Base-by-base conservation (phyloP, 2,329 filamentous ascomycete genomes). In the Pseudogymnoascus sp. region DNA sequence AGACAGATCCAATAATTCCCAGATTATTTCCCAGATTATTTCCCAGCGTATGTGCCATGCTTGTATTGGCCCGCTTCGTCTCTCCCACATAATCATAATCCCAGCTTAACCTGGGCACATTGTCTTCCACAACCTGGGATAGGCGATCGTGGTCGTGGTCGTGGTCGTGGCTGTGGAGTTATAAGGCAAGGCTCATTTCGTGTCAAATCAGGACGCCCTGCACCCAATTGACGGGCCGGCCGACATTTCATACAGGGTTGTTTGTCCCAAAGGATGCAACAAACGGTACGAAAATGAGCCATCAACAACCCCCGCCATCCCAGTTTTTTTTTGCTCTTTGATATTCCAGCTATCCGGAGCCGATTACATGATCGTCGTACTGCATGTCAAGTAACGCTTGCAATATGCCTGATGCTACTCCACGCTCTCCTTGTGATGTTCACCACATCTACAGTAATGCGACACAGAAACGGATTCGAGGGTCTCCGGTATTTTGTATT, bases 1-100 rank as follows among this genome's bases (percentile, higher is more conserved):
- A 54, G 47, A 54, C 47, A 54, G 47, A 54, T 54, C 44, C 47
- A 54, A 54, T 54, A 54, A 54, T 54, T 33, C 47, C 26, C 13
- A 17, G 21, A 21, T 21, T 54, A 54, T 33, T 54, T 33, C 47
- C 26, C 13, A 17, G 29, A 9, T 54, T n/a, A 33, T 54, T 50
- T 50, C n/a, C 44, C 44, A 29, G 13, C 13, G 5, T 9, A 13
- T 13, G 24, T 29, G 26, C 44, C 44, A 50, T 50, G 44, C 5
- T 15, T 50, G 44, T 50, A 31, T 31, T 29, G n/a, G 24, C 44
- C 47, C 47, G 29, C 47, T 54, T 54, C 47, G n/a, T 54, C 26
- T 54, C 47, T 54, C 47, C 44, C 47, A 54, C 26, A 9, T 21
- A 5, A 15, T 9, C 39, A 35, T 11, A 44, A 44, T 44, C 40